Base-by-base conservation (phyloP, 495 filamentous ascomycete genomes). In the Lasiosphaeria ovina region DNA sequence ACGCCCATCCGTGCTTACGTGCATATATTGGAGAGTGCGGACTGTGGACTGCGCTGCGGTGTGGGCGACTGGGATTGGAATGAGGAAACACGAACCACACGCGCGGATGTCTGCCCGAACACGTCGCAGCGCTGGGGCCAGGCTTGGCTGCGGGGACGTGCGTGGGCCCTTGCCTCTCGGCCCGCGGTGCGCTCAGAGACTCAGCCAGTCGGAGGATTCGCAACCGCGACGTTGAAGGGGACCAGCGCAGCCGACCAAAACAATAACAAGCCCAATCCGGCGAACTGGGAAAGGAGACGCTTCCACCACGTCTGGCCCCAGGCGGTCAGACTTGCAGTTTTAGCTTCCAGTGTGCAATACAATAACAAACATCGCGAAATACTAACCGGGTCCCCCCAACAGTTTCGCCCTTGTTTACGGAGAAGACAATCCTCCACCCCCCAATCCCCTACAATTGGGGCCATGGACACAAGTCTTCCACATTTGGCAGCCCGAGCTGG, bases 331-430 rank as follows among this genome's bases (percentile, higher is more conserved):
- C 51, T 44, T 61, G 64, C 24, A 45, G 4, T 14, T 24, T 24
- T 24, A 24, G 24, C 24, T 24, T 24, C 24, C 17, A 51, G 48
- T 44, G n/a, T 47, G 17, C 10, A 12, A 42, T 17, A 24, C 32
- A 17, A 62, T 14, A 69, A 69, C 59, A 69, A 66, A 65, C 58
- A 65, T 65, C 62, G 55, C 67, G 67, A 60, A 56, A 44, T 5
- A 38, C 8, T 17, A 16, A 17, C 50, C 17, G 12, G 44, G 44
- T 14, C 4, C 54, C 17, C 33, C 16, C 24, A 56, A 44, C 48
- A 55, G 32, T 11, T 47, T 47, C 16, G 44, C 44, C 44, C 32
- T 59, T 56, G 51, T 66, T 58, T 59, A 55, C 55, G 62, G 55
- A 55, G 57, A 32, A 36, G 33, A 35, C 47, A 59, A 31, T 16